phyloP scores from a whole-genome alignment of 306 rosid species.

The Luffa acutangula region DNA sequence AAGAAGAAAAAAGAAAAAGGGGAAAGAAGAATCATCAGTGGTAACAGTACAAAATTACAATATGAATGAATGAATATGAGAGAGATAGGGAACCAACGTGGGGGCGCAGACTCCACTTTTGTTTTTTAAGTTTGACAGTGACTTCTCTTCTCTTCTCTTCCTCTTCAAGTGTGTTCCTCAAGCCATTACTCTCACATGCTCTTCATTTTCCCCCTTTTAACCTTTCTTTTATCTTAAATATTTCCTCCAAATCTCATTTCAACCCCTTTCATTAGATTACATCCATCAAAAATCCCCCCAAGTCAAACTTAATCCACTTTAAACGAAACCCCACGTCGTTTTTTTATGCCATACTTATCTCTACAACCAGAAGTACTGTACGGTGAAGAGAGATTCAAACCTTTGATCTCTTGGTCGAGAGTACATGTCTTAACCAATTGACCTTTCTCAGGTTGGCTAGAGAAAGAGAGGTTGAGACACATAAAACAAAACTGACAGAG shows the following conservation, averaged over 20 bases:
- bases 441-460: no score
- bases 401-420: no score
- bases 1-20: background rate
- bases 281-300: background rate
- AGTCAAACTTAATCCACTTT: background rate
- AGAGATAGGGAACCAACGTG: conserved; percentile 5
- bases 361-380: no score
- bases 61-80: background rate
- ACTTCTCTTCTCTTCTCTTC: background rate
- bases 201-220: background rate
- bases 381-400: no score
- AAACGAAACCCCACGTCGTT: background rate
- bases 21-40: background rate
- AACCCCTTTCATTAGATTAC: background rate
- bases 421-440: no score
- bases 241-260: background rate
- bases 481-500: conserved; percentile 6
- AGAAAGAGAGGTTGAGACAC: no score
- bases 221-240: background rate
- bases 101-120: conserved; percentile 3
- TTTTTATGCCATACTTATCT: no score
- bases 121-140: background rate
- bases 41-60: background rate
- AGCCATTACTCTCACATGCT: conserved; percentile 6
- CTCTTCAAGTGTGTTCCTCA: background rate